A percentile compares a stretch with the other conserved stretches of the same genome.
These are phyloP conservation scores for Globisporangium nunn DNA, from an alignment of 352 stramenopile genomes.

Conservation along the genomic window DNA sequence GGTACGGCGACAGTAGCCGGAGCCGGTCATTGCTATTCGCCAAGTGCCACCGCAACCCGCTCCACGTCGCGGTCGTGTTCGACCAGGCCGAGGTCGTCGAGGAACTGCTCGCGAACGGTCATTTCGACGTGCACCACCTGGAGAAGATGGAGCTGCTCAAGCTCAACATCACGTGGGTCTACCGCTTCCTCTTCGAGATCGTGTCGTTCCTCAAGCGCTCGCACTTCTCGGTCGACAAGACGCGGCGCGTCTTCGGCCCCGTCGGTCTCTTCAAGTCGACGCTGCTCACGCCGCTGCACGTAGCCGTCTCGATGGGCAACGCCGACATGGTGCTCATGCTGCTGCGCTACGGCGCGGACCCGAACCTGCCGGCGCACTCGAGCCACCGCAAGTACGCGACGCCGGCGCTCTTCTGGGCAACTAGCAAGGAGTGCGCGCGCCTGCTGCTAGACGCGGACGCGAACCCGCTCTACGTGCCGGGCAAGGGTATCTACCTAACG, in stretches of 20 bases:
- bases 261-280: constrained; percentile 51
- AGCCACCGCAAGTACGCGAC: constrained; percentile 54
- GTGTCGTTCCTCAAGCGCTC: constrained; percentile 47
- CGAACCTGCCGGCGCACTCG: constrained; percentile 39
- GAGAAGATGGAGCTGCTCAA: constrained; percentile 75
- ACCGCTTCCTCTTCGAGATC: constrained; percentile 52
- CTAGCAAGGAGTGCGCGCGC: constrained; percentile 60
- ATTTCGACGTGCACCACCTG: constrained; percentile 63
- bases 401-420: constrained; percentile 61
- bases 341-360: constrained; percentile 52
- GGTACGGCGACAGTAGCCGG: constrained; percentile 32
- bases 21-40: constrained; percentile 24
- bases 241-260: constrained; percentile 46
- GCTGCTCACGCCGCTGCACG: constrained; percentile 64
- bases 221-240: constrained; percentile 29
- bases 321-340: constrained; percentile 59
- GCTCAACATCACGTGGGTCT: constrained; percentile 63
- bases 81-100: constrained; percentile 58
- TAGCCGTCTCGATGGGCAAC: constrained; percentile 63
- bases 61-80: constrained; percentile 71
- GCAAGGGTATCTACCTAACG: constrained; percentile 51
- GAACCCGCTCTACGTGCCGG: constrained; percentile 54
- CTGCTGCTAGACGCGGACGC: constrained; percentile 62
- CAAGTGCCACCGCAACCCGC: constrained; percentile 53
- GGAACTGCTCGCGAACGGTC: constrained; percentile 41